Conservation (phyloP, 306 rosid genomes). For the Sesbania bispinosa region DNA sequence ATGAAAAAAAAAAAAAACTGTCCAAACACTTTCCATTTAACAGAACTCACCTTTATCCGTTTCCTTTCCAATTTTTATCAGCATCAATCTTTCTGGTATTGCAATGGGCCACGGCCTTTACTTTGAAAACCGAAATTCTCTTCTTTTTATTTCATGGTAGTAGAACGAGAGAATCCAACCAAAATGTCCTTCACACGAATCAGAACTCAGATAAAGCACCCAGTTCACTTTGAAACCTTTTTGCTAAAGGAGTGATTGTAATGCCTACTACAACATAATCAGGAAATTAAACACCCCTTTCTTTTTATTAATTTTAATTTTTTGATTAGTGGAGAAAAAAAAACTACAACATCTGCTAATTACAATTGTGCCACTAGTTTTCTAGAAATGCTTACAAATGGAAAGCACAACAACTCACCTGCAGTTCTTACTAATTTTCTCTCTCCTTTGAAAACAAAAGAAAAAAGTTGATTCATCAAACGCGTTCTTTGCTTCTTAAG, state of each 20-base stretch:
- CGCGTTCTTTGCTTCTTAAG: conserved; percentile 4
- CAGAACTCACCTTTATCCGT: too few species aligned
- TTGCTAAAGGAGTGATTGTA: not conserved
- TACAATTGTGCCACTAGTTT: not conserved
- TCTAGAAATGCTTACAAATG: conserved; percentile 17
- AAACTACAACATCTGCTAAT: conserved; percentile 1
- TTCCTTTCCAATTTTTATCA: too few species aligned
- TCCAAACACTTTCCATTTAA: too few species aligned
- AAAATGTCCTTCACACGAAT: conserved; percentile 5
- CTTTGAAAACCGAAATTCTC: too few species aligned
- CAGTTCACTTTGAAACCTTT: not conserved
- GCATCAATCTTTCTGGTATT: too few species aligned
- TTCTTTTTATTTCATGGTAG: not conserved
- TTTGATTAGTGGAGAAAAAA: conserved; percentile 30
- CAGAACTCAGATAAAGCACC: not conserved
- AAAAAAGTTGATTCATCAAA: not conserved
- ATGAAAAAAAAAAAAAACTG: too few species aligned
- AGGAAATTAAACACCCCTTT: not conserved
- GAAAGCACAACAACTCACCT: not conserved
- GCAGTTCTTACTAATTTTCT: not conserved
- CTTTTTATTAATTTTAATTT: not conserved
- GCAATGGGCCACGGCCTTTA: not conserved
- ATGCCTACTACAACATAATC: not conserved
- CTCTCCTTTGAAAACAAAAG: not conserved
- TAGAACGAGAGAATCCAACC: not conserved